Evolutionary conservation across 768 basidiomycete genomes (phyloP), one percentile per base, ranked within the genome.

Genomic region (Pleurotus cornucopiae): DNA sequence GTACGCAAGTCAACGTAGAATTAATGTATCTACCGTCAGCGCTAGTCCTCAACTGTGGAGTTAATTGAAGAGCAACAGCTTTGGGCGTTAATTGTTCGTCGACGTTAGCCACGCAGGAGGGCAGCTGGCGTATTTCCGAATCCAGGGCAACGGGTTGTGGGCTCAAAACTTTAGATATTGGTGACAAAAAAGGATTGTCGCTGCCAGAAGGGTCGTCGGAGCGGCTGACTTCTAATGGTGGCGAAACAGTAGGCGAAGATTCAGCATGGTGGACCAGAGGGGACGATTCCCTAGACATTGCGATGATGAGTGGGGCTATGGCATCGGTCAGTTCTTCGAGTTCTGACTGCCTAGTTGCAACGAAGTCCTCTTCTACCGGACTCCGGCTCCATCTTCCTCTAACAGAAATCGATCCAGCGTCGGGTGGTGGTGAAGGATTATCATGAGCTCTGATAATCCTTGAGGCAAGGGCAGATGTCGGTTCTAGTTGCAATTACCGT

Each of bases 391-490:
- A 12, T 23, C 51, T 25, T 20, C 20, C 5, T 3, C 38, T 14
- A 25, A 16, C 39, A 4, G 51, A 53, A 39, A 53, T 40, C 14
- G 51, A 53, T n/a, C n/a, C 6, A 41, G 37, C 39, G 40, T 39
- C 37, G 25, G 82, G 82, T 4, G 82, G 82, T 14, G 89, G 88
- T 14, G 89, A 91, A 14, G 89, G 89, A 62, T 91, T 91, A 62
- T 83, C 84, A 56, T 82, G 80, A 51, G 89, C 89, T 49, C 82
- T 77, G 45, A 86, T 76, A 46, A 91, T 81, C 68, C 71, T 83
- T 59, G 73, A 80, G 30, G 85, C 89, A 48, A 91, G 72, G 4
- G 77, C 76, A 55, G 86, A 85, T 2, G 87, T 80, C 6, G 87
- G 88, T 64, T 90, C 89, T 82, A 59, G 14, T 20, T n/a, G 43